Base-by-base conservation (phyloP, 140 eudicot genomes). In the Flaveria floridana region DNA sequence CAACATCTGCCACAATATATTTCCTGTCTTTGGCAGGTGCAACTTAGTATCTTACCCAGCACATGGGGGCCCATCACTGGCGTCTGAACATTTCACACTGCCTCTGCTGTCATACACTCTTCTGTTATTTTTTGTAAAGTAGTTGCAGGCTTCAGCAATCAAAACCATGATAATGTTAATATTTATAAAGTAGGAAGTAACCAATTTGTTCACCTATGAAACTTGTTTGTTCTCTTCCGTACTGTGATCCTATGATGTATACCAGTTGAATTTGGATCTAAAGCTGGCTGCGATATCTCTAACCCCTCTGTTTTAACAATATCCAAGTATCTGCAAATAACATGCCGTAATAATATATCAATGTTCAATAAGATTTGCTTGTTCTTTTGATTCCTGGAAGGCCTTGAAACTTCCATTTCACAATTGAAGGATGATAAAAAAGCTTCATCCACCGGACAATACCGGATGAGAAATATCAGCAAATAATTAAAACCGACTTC, bases 211-310 rank as follows among this genome's bases (percentile, higher is more conserved):
- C 63, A 93, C 98, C 94, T 88, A 73, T 93, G 98, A 55, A 88
- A 79, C 74, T 51, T 85, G 10, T 76, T 86, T 76, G 79, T 72
- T 82, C 88, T 86, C 42, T 74, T 84, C 37, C 98, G 87, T 57
- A 90, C 76, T 5, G 98, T 93, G 67, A 93, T 93, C 81, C 98
- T 85, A 72, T 93, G 98, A 86, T 93, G 98, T 86, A 93, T 93
- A 34, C 91, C 98, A 61, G 98, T 93, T 52, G 98, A 93, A 77
- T 93, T 90, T 66, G 95, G 96, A 84, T 93, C 98, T 76, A 93
- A 82, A 70, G 98, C 98, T 15, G 98, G 98, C 88, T 93, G 98
- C 28, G 98, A 93, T 78, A 93, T 93, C 77, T 93, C 90, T 20
- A 93, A 81, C 25, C 98, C 91, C 82, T 83, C 91, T 61, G 91